These are phyloP conservation scores for Papiliotrema terrestris DNA, from an alignment of 1,284 basidiomycete species.

Conservation along the genomic window DNA sequence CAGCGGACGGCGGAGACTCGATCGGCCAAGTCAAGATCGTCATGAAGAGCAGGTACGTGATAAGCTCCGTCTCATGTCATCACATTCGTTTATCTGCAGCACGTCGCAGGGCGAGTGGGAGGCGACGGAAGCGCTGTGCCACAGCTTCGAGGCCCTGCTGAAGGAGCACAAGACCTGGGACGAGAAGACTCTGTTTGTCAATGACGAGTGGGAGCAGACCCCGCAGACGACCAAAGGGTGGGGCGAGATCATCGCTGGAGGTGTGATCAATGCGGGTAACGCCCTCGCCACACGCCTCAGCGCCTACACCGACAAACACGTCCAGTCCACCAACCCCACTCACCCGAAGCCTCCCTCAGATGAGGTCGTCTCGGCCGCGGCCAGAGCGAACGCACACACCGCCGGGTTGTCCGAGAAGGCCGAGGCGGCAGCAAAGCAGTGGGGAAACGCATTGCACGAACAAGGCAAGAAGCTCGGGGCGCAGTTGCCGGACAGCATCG, in stretches of 20 bases:
- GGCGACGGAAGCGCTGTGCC: slow-evolving; percentile 29
- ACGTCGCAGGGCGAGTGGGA: slow-evolving; percentile 42
- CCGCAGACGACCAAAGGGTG: slow-evolving; percentile 24
- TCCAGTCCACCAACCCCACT: slow-evolving; percentile 20
- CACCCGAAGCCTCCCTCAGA: slow-evolving; percentile 22
- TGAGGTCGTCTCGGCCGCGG: slow-evolving; percentile 9
- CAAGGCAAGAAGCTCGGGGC: slow-evolving; percentile 25
- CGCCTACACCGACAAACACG: slow-evolving; percentile 30
- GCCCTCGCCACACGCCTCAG: slow-evolving; percentile 25
- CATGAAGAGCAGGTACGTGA: slow-evolving; percentile 32
- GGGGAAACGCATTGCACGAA: slow-evolving; percentile 30
- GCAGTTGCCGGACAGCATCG: slow-evolving; percentile 22
- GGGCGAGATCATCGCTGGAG: slow-evolving; percentile 41
- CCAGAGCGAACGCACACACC: slow-evolving; percentile 10
- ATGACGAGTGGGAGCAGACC: slow-evolving; percentile 44
- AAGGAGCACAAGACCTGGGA: slow-evolving; percentile 39
- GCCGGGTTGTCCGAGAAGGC: slow-evolving; percentile 23
- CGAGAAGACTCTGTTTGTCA: slow-evolving; percentile 40
- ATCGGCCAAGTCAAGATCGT: slow-evolving; percentile 45
- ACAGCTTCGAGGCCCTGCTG: slow-evolving; percentile 34
- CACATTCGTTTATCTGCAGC: slow-evolving; percentile 10
- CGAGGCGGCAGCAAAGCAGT: slow-evolving; percentile 15
- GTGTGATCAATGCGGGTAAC: slow-evolving; percentile 27
- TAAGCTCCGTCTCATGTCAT: not conserved
- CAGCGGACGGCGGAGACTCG: slow-evolving; percentile 29